Conservation (phyloP, 2,329 filamentous ascomycete species). For the Chaetomiaceae sp. region DNA sequence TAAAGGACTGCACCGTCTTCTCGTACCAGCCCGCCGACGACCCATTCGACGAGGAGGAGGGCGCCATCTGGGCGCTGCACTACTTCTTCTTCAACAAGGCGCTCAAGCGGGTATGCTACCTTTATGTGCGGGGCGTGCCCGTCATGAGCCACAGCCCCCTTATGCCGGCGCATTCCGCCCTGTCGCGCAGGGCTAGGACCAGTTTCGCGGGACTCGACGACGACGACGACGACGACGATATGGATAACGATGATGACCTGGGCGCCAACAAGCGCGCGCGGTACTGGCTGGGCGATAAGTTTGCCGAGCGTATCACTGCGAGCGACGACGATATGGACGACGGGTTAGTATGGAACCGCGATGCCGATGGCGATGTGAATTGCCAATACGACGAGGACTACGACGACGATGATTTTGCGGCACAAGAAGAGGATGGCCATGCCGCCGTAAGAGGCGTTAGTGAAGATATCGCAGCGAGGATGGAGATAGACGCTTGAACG, state of each 20-base stretch:
- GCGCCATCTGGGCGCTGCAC: constrained; percentile 89
- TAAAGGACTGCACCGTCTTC: constrained; percentile 85
- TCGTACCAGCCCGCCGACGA: constrained; percentile 86
- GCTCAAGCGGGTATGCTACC: constrained; percentile 86
- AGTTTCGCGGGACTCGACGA: constrained; percentile 30
- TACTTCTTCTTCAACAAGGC: constrained; percentile 98
- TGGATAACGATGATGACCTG: constrained; percentile 37
- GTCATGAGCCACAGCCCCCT: constrained; percentile 62
- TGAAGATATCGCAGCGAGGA: constrained; percentile 58
- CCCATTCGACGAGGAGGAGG: constrained; percentile 86
- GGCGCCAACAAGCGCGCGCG: constrained; percentile 75
- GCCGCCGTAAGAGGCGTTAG: constrained; percentile 53
- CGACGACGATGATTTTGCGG: constrained; percentile 35
- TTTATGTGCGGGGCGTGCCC: constrained; percentile 86
- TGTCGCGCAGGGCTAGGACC: constrained; percentile 17
- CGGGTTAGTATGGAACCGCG: constrained; percentile 53
- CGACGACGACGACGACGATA: constrained; percentile 36
- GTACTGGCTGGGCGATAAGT: constrained; percentile 78
- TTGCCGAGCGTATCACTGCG: constrained; percentile 44
- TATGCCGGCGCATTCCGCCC: constrained; percentile 32
- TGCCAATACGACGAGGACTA: constrained; percentile 45
- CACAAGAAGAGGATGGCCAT: constrained; percentile 37
- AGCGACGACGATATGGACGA: constrained; percentile 48
- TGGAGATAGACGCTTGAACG: constrained; percentile 53
- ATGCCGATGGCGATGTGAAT: constrained; percentile 55